Conservation (phyloP, 148 eudicot genomes). For the Vaccinium corymbosum region DNA sequence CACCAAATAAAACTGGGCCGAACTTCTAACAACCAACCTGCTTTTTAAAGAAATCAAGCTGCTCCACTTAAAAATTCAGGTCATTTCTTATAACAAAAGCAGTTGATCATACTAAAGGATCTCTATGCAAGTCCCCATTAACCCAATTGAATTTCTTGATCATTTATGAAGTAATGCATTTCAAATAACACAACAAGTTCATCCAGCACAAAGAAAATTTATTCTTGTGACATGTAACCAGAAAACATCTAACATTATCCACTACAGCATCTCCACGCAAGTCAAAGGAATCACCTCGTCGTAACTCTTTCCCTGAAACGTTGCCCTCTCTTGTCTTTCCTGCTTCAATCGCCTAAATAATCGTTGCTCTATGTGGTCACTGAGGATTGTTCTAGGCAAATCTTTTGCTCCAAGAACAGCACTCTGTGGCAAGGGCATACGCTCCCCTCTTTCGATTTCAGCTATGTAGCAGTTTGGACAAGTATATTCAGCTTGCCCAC, state of each 20-base stretch:
- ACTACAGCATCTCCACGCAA: not conserved
- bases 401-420: conserved; percentile 99
- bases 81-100: not conserved
- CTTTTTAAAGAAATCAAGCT: not conserved
- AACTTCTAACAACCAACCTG: not conserved
- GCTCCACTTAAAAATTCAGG: not conserved
- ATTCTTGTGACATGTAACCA: not conserved
- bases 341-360: conserved; percentile 54
- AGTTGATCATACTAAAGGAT: not conserved
- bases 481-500: conserved; percentile 95
- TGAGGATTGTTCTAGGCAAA: conserved; percentile 81
- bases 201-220: not conserved
- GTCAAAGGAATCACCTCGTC: conserved; percentile 65
- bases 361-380: conserved; percentile 91
- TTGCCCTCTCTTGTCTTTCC: conserved; percentile 86
- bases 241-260: not conserved
- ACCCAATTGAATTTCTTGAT: not conserved
- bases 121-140: not conserved
- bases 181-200: not conserved
- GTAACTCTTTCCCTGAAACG: conserved; percentile 59
- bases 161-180: not conserved
- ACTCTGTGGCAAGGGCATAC: conserved; percentile 83
- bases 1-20: conserved; percentile 8
- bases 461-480: conserved; percentile 89
- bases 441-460: conserved; percentile 84